Evolutionary conservation across 139 green algal species (phyloP).

Genomic region (Micromonas pusilla): DNA sequence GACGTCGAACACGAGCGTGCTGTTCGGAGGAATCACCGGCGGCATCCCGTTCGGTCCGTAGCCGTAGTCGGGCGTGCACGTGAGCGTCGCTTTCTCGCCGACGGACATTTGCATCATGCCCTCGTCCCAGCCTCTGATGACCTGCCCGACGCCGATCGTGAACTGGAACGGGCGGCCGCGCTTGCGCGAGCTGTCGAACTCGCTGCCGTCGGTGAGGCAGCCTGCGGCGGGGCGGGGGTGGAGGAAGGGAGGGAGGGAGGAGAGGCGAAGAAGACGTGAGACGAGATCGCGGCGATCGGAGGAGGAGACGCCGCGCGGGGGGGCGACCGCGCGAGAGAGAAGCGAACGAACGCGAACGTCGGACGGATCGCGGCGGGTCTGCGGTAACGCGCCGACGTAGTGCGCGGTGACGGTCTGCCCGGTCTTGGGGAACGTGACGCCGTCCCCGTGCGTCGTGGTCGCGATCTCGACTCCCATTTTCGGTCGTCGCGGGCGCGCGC

Average conservation of each 20-base stretch:
- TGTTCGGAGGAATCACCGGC: slow-evolving; percentile 51
- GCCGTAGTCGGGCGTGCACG: slow-evolving; percentile 45
- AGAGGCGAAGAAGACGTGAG: too few species aligned
- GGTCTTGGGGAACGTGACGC: slow-evolving; percentile 39
- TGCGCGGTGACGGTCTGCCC: slow-evolving; percentile 52
- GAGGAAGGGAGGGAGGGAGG: too few species aligned
- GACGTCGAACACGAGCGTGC: slow-evolving; percentile 65
- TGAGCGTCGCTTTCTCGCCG: slow-evolving; percentile 69
- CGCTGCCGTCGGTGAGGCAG: slow-evolving; percentile 52
- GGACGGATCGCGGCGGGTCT: neutral
- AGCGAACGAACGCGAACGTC: neutral
- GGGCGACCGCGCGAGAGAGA: too few species aligned
- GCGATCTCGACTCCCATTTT: slow-evolving; percentile 25
- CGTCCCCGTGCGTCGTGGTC: slow-evolving; percentile 32
- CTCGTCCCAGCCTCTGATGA: slow-evolving; percentile 29
- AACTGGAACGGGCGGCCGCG: slow-evolving; percentile 43
- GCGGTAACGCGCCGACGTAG: slow-evolving; percentile 41
- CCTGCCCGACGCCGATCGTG: slow-evolving; percentile 25
- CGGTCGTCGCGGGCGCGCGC: too few species aligned
- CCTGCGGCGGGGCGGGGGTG: too few species aligned
- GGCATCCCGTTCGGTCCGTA: slow-evolving; percentile 35
- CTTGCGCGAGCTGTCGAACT: slow-evolving; percentile 65
- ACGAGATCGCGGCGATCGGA: too few species aligned
- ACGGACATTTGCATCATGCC: slow-evolving; percentile 66
- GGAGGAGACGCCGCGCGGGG: neutral